phyloP scores from a whole-genome alignment of 306 rosid genomes.

The Lithocarpus polystachyus region DNA sequence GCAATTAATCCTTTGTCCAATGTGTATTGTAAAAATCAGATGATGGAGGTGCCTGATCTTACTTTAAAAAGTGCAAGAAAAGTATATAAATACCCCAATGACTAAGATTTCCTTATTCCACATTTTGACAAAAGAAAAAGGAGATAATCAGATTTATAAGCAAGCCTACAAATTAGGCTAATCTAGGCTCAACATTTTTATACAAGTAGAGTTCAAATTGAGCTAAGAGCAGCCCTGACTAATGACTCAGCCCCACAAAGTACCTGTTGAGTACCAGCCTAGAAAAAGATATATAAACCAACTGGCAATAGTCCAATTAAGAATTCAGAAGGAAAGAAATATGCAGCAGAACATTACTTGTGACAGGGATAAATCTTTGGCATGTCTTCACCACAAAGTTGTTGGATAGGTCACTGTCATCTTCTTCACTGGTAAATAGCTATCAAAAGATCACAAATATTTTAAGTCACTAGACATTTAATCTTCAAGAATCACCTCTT shows the following conservation, averaged over 20 bases:
- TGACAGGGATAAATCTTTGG: conserved; percentile 82
- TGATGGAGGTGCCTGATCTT: neutral
- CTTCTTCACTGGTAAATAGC: conserved; percentile 75
- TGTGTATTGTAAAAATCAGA: neutral
- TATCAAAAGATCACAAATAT: conserved; percentile 29
- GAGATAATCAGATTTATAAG: neutral
- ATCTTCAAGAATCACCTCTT: neutral
- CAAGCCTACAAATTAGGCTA: neutral
- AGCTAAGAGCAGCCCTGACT: neutral
- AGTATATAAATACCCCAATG: too few species aligned
- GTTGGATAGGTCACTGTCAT: conserved; percentile 74
- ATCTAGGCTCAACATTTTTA: neutral
- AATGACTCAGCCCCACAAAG: conserved; percentile 1
- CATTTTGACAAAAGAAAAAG: too few species aligned
- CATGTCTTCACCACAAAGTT: conserved; percentile 87
- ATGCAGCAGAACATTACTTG: conserved; percentile 47
- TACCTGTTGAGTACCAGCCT: neutral
- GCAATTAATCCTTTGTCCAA: neutral
- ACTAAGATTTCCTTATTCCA: too few species aligned
- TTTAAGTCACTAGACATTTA: conserved; percentile 1
- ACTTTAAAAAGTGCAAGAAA: neutral
- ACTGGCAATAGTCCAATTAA: conserved; percentile 20
- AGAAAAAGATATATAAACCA: conserved; percentile 7
- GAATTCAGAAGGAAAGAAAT: conserved; percentile 21
- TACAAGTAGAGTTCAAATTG: neutral